Evolutionary conservation across 192 early-diverging fungal genomes (phyloP).

Genomic region (Coemansia sp.): DNA sequence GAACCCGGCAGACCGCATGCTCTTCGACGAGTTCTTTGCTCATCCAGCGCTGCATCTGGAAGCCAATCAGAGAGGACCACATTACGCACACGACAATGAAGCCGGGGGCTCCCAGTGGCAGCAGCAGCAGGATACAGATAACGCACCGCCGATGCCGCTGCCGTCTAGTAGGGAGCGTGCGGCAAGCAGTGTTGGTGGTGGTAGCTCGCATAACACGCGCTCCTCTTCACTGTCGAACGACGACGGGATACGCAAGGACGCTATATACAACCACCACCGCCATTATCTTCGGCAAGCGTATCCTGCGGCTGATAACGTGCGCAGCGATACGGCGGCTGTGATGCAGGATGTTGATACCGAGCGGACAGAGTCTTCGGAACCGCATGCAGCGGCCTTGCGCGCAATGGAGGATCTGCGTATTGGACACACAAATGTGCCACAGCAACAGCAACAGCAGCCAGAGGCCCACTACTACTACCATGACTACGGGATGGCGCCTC

Average conservation of each 20-base stretch:
- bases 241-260: slow-evolving; percentile 11
- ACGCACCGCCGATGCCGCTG: not conserved
- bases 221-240: not conserved
- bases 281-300: slow-evolving; percentile 11
- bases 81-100: not conserved
- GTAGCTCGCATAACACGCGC: not conserved
- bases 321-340: not conserved
- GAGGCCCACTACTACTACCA: slow-evolving; percentile 4
- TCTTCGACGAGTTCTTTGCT: slow-evolving; percentile 93
- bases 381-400: not conserved
- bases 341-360: not conserved
- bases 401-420: slow-evolving; percentile 18
- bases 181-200: not conserved
- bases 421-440: not conserved
- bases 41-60: slow-evolving; percentile 63
- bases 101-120: not conserved
- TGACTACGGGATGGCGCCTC: not conserved
- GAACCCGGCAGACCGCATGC: slow-evolving; percentile 86
- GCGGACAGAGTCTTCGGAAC: no score
- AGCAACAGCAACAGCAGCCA: slow-evolving; percentile 11
- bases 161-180: not conserved
- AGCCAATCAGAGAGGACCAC: not conserved
- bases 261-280: slow-evolving; percentile 24
- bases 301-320: not conserved
- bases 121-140: not conserved